Evolutionary conservation across 78 protist species (phyloP).

Genomic region (Anaeramoeba flamelloides): DNA sequence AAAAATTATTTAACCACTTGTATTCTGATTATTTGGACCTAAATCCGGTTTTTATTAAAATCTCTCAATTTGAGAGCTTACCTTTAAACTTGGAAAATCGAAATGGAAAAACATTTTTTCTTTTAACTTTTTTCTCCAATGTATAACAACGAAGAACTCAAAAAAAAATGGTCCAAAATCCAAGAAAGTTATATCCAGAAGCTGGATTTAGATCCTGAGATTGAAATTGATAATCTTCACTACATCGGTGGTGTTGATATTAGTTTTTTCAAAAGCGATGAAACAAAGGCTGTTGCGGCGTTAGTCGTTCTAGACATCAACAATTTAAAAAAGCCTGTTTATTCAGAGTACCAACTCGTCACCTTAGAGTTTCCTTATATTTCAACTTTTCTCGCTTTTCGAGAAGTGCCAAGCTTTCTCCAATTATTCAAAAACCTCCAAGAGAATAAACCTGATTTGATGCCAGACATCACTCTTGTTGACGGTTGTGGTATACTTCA

Average conservation of each 20-base stretch:
- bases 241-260: slow-evolving; percentile 60
- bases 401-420: slow-evolving; percentile 49
- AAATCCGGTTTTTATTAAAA: too few relatives aligned
- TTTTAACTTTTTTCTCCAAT: too few relatives aligned
- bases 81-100: too few relatives aligned
- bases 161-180: too few relatives aligned
- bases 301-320: slow-evolving; percentile 39
- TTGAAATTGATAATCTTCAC: too few relatives aligned
- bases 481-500: slow-evolving; percentile 63
- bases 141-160: too few relatives aligned
- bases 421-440: slow-evolving; percentile 17
- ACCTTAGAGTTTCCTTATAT: slow-evolving; percentile 42
- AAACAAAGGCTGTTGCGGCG: slow-evolving; percentile 41
- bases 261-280: slow-evolving; percentile 33
- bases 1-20: too few relatives aligned
- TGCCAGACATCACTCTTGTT: slow-evolving; percentile 36
- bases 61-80: too few relatives aligned
- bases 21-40: too few relatives aligned
- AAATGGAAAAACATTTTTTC: too few relatives aligned
- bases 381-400: slow-evolving; percentile 52
- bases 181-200: too few relatives aligned
- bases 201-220: too few relatives aligned
- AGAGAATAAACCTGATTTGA: slow-evolving; percentile 25
- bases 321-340: slow-evolving; percentile 25
- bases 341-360: slow-evolving; percentile 30